Percentiles rank a stretch among this genome's conserved stretches.
phyloP scores from a whole-genome alignment of 83 land plant species.

The Picea engelmannii region DNA sequence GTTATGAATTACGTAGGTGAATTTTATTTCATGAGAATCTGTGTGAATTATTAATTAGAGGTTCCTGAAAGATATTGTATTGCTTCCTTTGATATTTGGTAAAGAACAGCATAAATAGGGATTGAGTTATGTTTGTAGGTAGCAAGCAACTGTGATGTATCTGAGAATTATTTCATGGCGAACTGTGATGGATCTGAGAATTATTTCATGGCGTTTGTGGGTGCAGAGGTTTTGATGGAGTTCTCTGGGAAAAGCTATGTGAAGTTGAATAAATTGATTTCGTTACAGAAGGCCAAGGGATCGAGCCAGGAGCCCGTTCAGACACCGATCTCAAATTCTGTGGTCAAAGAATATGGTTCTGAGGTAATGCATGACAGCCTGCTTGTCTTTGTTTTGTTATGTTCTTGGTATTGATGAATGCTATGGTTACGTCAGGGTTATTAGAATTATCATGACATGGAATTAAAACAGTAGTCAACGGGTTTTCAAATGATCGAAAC shows the following conservation, averaged over 20 bases:
- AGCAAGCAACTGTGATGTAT: conserved; percentile 10
- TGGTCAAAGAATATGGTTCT: neutral
- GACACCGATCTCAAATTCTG: neutral
- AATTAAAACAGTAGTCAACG: too few species aligned
- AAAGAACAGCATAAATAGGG: neutral
- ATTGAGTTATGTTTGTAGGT: neutral
- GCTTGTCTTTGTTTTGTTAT: neutral
- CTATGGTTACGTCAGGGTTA: too few species aligned
- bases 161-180: neutral
- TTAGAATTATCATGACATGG: too few species aligned
- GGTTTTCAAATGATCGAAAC: too few species aligned
- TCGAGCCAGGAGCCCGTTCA: neutral
- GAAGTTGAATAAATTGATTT: conserved; percentile 44
- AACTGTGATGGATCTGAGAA: conserved; percentile 10
- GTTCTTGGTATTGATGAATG: too few species aligned
- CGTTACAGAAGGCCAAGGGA: conserved; percentile 12
- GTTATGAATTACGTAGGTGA: too few species aligned
- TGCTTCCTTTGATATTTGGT: too few species aligned
- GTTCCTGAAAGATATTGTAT: too few species aligned
- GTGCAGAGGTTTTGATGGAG: conserved; percentile 55
- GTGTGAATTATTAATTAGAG: too few species aligned
- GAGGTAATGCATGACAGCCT: neutral
- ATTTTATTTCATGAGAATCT: too few species aligned
- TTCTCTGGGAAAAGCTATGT: conserved; percentile 44
- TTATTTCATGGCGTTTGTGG: neutral